Base-by-base conservation (phyloP, 164 flowering plant genomes). In the Vitis cinerea region DNA sequence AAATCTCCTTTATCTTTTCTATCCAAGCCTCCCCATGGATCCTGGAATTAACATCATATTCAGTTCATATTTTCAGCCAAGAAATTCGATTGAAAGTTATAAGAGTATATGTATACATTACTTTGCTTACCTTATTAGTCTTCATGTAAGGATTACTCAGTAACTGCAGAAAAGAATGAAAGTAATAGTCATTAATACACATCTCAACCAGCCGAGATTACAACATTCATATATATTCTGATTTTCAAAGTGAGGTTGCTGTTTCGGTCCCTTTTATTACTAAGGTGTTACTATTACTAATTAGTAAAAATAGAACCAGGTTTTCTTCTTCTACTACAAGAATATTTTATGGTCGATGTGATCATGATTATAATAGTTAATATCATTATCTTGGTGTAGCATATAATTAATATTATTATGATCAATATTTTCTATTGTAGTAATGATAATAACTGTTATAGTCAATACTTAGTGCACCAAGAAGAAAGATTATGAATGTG, bases 141-240 rank as follows among this genome's bases (percentile, higher is more conserved):
- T 86, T 90, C 88, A 83, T 68, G 81, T 85, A 90, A 58, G 92
- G 88, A 51, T 84, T 82, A 63, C 85, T 84, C 16, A 88, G 70
- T 12, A 88, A 74, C 94, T 89, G 86, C 77, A 81, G 44, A 55
- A 53, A 31, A 51, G 6, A 17, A 12, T 9, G 30, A 47, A 37
- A 23, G 27, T 23, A 23, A 23, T 23, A 23, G 5, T 47, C 9
- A 37, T 8, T 47, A 11, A 14, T 47, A 44, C 11, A 47, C n/a
- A 23, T 29, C 30, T 14, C 4, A 63, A 47, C 12, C 2, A 53
- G 7, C 14, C 17, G 5, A 53, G 5, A 14, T 4, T 14, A 11
- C 44, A 37, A 37, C 44, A 37, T 37, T 37, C 44, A 37, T 37
- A 15, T 53, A 53, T 53, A 53, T 53, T 14, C 2, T 53, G 14